A percentile compares a stretch with the other conserved stretches of the same genome.
Evolutionary conservation across 2,329 filamentous ascomycete genomes (phyloP).

Genomic region (Chaetothyriales sp.): DNA sequence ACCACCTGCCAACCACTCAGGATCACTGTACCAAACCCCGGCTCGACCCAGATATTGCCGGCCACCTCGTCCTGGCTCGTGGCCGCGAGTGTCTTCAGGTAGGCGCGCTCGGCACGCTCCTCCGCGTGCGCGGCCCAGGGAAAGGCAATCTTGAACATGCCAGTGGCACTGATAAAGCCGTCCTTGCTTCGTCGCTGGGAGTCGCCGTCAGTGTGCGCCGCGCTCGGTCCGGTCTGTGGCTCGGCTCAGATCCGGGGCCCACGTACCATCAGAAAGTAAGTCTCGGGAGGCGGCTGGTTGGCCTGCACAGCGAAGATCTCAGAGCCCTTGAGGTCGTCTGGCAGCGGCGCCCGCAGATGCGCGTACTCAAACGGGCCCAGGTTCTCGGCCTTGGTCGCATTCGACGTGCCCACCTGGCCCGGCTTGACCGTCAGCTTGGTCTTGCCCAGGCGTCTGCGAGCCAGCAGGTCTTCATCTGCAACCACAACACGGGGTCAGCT

Average conservation of each 20-base stretch:
- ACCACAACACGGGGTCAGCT: slow-evolving; percentile 3
- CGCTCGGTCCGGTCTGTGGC: background rate
- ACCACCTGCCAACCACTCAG: background rate
- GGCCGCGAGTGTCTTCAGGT: slow-evolving; percentile 63
- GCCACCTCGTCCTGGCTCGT: slow-evolving; percentile 86
- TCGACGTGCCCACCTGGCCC: slow-evolving; percentile 52
- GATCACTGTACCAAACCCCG: slow-evolving; percentile 44
- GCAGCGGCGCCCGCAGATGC: slow-evolving; percentile 80
- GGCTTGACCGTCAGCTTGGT: slow-evolving; percentile 79
- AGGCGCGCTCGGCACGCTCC: slow-evolving; percentile 46
- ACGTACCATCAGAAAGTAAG: slow-evolving; percentile 82
- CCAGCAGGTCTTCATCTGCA: slow-evolving; percentile 57
- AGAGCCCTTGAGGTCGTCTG: slow-evolving; percentile 71
- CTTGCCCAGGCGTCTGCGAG: slow-evolving; percentile 76
- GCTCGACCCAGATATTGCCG: slow-evolving; percentile 91
- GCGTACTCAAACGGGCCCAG: slow-evolving; percentile 88
- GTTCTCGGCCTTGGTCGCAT: slow-evolving; percentile 56
- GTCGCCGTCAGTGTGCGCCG: slow-evolving; percentile 5
- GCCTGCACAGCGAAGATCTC: slow-evolving; percentile 75
- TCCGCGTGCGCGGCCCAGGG: slow-evolving; percentile 48
- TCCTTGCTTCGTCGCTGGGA: slow-evolving; percentile 49
- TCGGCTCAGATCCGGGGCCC: background rate
- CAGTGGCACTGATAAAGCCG: slow-evolving; percentile 50
- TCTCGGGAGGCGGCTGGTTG: slow-evolving; percentile 52
- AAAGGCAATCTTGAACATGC: slow-evolving; percentile 56